Conservation (phyloP, 306 rosid species). For the Glycyrrhiza uralensis region DNA sequence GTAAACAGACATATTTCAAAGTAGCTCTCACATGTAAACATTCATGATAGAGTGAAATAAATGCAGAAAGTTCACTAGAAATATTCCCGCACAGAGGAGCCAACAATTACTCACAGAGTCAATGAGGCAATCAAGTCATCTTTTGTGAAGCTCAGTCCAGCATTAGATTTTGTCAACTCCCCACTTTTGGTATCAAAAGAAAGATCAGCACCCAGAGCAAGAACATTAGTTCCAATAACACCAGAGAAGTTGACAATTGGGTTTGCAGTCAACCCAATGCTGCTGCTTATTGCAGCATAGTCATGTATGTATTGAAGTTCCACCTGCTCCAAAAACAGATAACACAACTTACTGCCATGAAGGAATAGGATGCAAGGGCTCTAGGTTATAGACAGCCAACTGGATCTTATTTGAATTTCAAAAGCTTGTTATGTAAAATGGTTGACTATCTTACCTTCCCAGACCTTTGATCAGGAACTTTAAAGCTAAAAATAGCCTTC, state of each 20-base stretch:
- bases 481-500: conserved; percentile 76
- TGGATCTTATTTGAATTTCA: not conserved
- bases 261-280: conserved; percentile 87
- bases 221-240: conserved; percentile 63
- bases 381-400: not conserved
- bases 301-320: conserved; percentile 91
- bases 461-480: conserved; percentile 89
- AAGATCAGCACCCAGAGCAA: conserved; percentile 79
- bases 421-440: not conserved
- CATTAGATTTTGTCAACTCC: conserved; percentile 64
- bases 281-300: conserved; percentile 77
- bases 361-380: not conserved
- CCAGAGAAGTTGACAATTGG: conserved; percentile 84
- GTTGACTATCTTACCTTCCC: conserved; percentile 69
- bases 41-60: not conserved
- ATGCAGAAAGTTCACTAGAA: not conserved
- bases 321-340: conserved; percentile 49
- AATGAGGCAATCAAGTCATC: conserved; percentile 69
- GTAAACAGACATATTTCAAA: not conserved
- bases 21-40: not conserved
- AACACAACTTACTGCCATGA: not conserved
- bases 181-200: conserved; percentile 75
- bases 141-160: conserved; percentile 65
- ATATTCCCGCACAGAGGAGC: not conserved
- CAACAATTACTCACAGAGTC: conserved; percentile 61